Evolutionary conservation across 768 basidiomycete species (phyloP), one percentile per base, ranked within the genome.

Genomic region (Trametes elegans): DNA sequence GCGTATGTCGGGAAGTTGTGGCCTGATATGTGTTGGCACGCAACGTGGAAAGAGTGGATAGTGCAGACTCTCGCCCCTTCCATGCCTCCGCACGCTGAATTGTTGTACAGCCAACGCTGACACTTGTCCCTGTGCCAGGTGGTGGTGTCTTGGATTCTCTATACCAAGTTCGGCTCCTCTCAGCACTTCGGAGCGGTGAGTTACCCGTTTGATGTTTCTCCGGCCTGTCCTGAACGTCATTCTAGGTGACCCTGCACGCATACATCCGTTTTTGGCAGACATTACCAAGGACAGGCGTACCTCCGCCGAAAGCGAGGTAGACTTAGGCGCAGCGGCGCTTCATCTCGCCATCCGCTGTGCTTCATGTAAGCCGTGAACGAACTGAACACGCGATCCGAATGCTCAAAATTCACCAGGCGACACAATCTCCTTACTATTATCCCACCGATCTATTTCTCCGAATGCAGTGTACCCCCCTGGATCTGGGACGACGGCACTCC

Each of bases 301-400:
- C 23, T 78, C 80, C 19, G 51, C 65, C 0, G 81, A 80, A 18
- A 71, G 69, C 13, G 76, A 79, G 14, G 55, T 83, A 0, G 85
- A 90, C 64, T 79, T 84, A 1, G 87, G 82, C 11, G 86, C 88
- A 5, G 85, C 88, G 3, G 87, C 88, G 0, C 72, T 93, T 7
- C 90, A 93, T 68, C 80, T 93, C 2, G 90, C 88, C 10, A 82
- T 93, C n/a, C 80, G 88, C 38, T 92, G 90, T 67, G 89, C 81
- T 54, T 84, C 85, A 9, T 78, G 88, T 88, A 62, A 21, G 83
- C 72, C n/a, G 7, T 41, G 36, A 4, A 34, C 18, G 47, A 14
- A n/a, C n/a, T n/a, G n/a, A n/a, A 36, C 8, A 24, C 14, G 21
- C 13, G 28, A 13, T n/a, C 29, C 19, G 21, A 41, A 7, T 18